Conservation (phyloP, 331 rosid species). For the Acacia concinna region DNA sequence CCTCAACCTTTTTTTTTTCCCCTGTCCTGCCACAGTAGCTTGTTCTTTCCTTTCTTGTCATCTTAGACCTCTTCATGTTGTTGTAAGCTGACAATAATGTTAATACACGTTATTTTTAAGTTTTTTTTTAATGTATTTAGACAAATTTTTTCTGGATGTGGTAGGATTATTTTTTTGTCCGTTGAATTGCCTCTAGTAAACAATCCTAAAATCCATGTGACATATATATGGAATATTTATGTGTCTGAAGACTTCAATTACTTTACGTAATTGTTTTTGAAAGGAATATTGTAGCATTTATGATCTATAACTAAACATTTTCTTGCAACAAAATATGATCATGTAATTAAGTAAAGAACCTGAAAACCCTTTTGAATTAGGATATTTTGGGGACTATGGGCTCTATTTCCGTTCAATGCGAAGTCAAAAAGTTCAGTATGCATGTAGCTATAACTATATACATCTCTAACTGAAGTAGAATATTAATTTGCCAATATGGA, state of each 20-base stretch:
- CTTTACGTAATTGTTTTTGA: not conserved
- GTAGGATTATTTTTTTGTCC: not conserved
- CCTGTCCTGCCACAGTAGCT: too few species aligned
- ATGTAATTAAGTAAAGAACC: not conserved
- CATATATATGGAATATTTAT: not conserved
- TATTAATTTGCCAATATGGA: too few species aligned
- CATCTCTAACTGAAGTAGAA: too few species aligned
- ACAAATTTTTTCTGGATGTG: not conserved
- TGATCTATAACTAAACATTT: not conserved
- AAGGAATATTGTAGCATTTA: not conserved
- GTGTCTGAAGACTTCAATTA: slow-evolving; percentile 21
- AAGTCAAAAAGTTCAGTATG: not conserved
- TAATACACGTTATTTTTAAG: not conserved
- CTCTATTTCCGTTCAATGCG: not conserved
- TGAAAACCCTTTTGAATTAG: not conserved
- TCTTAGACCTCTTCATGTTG: slow-evolving; percentile 14
- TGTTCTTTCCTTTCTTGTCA: slow-evolving; percentile 5
- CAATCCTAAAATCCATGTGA: not conserved
- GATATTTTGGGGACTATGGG: not conserved
- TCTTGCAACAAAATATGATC: slow-evolving; percentile 1
- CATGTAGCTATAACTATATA: too few species aligned
- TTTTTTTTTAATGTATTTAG: slow-evolving; percentile 1
- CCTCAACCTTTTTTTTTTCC: too few species aligned
- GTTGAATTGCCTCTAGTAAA: not conserved
- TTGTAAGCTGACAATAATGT: not conserved